phyloP scores from a whole-genome alignment of 805 yeast genomes.

The Metschnikowia kofuensis region DNA sequence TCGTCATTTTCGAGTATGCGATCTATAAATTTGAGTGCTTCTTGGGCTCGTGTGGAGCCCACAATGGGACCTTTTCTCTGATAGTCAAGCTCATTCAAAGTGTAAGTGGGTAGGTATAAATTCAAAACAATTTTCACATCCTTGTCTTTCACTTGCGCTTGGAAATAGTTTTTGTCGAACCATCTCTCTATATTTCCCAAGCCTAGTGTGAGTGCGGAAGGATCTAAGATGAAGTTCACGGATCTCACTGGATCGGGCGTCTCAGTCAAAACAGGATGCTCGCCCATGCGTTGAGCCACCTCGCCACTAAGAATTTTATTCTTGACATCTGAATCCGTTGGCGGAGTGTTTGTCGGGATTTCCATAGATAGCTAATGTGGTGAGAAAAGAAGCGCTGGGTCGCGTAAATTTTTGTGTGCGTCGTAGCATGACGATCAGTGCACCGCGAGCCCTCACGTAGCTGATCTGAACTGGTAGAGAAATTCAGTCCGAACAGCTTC shows the following conservation, averaged over 20 bases:
- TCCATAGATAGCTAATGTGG: conserved; percentile 11
- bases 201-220: conserved; percentile 66
- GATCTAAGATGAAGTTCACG: conserved; percentile 55
- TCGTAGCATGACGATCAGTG: not conserved
- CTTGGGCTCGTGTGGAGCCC: conserved; percentile 62
- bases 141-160: conserved; percentile 20
- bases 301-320: not conserved
- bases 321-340: conserved; percentile 7
- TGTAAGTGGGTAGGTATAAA: conserved; percentile 52
- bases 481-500: no score
- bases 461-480: no score
- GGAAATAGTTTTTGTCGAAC: conserved; percentile 42
- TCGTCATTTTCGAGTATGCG: conserved; percentile 28
- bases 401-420: conserved; percentile 5
- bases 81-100: conserved; percentile 24
- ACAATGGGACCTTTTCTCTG: conserved; percentile 46
- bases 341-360: conserved; percentile 2
- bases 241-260: conserved; percentile 1
- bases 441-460: not conserved
- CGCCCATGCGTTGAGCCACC: not conserved
- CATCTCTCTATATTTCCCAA: conserved; percentile 65
- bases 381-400: not conserved
- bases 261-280: not conserved
- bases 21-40: conserved; percentile 62
- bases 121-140: conserved; percentile 24